Conservation (phyloP, 2,329 filamentous ascomycete species). For the Amylocarpus encephaloides region DNA sequence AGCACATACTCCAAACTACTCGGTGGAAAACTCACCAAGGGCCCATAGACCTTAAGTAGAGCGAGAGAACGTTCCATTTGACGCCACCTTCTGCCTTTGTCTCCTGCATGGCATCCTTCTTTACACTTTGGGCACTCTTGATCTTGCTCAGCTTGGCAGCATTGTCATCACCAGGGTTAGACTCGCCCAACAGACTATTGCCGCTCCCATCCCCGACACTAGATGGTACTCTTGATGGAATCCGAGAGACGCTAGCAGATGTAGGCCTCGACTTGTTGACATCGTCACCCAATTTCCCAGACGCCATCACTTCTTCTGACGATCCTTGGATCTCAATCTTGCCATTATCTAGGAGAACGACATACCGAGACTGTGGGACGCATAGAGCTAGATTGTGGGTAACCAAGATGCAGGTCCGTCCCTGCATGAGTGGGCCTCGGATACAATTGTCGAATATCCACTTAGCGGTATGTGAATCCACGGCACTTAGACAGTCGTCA, state of each 20-base stretch:
- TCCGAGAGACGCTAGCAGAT: conserved; percentile 64
- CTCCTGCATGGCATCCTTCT: conserved; percentile 57
- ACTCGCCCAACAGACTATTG: conserved; percentile 42
- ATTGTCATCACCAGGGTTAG: conserved; percentile 42
- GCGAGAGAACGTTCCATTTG: conserved; percentile 75
- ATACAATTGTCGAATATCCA: conserved; percentile 97
- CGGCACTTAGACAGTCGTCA: conserved; percentile 92
- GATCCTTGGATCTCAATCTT: conserved; percentile 71
- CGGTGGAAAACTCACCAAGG: conserved; percentile 48
- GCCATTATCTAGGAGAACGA: conserved; percentile 84
- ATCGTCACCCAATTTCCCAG: conserved; percentile 86
- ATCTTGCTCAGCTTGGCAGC: conserved; percentile 32
- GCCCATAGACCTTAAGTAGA: conserved; percentile 91
- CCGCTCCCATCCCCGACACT: conserved; percentile 60
- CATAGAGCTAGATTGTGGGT: conserved; percentile 93
- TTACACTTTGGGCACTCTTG: conserved; percentile 29
- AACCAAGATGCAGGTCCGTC: conserved; percentile 87
- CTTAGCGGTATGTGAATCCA: conserved; percentile 94
- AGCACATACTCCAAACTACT: conserved; percentile 3
- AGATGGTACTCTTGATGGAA: conserved; percentile 73
- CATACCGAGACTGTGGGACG: conserved; percentile 70
- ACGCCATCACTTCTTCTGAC: conserved; percentile 69
- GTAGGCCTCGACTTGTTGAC: conserved; percentile 66
- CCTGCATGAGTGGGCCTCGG: conserved; percentile 78
- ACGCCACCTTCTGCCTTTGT: conserved; percentile 79